Base-by-base conservation (phyloP, 1,284 basidiomycete species). In the Meira miltonrushii region DNA sequence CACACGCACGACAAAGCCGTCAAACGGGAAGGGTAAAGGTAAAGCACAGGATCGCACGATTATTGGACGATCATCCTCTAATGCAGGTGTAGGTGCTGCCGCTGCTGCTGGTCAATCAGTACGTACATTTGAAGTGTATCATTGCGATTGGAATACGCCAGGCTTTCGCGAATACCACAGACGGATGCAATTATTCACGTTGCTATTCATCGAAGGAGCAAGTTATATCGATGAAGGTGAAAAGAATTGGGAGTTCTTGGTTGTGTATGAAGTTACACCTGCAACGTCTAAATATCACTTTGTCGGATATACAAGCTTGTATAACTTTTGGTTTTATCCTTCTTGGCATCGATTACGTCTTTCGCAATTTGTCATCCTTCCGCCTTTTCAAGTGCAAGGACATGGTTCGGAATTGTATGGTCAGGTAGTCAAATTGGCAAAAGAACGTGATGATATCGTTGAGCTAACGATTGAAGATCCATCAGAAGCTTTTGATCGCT, bases 391-490 rank as follows among this genome's bases (percentile, higher is more conserved):
- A 80, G 85, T 86, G 49, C 84, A 86, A 68, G 90, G 90, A 0
- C 93, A 96, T 77, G 75, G 75, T 13, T 57, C 60, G 1, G 62
- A 57, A 61, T 85, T 98, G 11, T 98, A 97, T 81, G 85, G 82
- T 33, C 85, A 90, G 1, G 88, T 94, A 47, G 94, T 93, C 80
- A 84, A 87, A 71, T 84, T 89, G 74, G 84, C 89, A 53, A 80
- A 90, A 39, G 80, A 82, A 7, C 83, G 85, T 41, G 80, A 85
- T 0, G 81, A 84, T 46, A 86, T 96, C 38, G 86, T 87, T 10
- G 94, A 98, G 79, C 81, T 98, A 55, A 96, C 92, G 0, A 89
- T 98, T 19, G 94, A 98, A 81, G 94, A 98, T 77, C 94, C 94
- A 0, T 91, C 91, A 0, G 94, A 98, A 79, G 88, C 89, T 9